A percentile compares a stretch with the other conserved stretches of the same genome.
phyloP scores from a whole-genome alignment of 73 alveolate genomes.

The Diophrys appendiculata region DNA sequence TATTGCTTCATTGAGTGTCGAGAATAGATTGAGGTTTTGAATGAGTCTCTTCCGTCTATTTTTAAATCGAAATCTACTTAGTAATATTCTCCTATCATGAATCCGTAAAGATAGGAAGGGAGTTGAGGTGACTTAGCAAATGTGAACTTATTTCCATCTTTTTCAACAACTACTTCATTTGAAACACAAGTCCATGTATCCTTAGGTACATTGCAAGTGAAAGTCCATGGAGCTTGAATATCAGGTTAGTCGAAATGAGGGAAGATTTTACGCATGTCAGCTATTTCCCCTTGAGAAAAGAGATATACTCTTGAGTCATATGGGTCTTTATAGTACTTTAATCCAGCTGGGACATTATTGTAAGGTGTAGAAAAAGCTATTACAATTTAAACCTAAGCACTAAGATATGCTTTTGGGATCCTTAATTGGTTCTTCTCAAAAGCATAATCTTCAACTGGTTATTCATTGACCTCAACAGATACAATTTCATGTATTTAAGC shows the following conservation, averaged over 20 bases:
- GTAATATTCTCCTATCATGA: conserved; percentile 79
- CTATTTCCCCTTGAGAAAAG: conserved; percentile 92
- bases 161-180: conserved; percentile 15
- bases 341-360: conserved; percentile 87
- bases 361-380: conserved; percentile 54
- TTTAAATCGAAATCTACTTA: conserved; percentile 22
- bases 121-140: conserved; percentile 65
- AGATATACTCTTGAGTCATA: conserved; percentile 86
- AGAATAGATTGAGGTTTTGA: conserved; percentile 70
- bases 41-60: conserved; percentile 23
- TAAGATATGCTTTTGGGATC: not conserved
- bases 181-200: conserved; percentile 90
- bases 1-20: conserved; percentile 68
- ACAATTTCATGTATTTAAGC: not conserved
- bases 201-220: conserved; percentile 80
- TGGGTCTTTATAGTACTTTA: conserved; percentile 90
- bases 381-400: not conserved
- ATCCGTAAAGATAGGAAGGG: conserved; percentile 81
- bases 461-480: not conserved
- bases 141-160: not conserved
- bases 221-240: conserved; percentile 83
- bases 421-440: not conserved
- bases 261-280: conserved; percentile 91
- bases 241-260: conserved; percentile 99
- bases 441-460: not conserved